Evolutionary conservation across 306 rosid species (phyloP).

Genomic region (Lablab purpureus): DNA sequence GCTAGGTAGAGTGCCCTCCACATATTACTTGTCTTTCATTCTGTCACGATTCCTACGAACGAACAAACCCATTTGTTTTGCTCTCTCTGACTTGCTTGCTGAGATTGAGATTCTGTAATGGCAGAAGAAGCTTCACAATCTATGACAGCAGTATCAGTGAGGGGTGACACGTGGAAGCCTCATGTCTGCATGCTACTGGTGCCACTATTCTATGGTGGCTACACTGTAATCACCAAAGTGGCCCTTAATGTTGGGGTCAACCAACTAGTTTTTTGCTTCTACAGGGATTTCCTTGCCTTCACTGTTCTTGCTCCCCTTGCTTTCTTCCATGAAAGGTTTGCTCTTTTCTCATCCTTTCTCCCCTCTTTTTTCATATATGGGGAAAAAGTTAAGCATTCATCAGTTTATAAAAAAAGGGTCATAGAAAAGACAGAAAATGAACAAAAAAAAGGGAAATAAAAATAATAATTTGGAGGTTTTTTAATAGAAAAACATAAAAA

Average conservation of each 20-base stretch:
- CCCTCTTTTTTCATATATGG: too few species aligned
- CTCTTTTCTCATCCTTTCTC: neutral
- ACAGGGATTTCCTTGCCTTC: constrained; percentile 74
- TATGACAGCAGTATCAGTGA: neutral
- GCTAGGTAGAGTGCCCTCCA: too few species aligned
- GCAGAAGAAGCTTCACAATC: neutral
- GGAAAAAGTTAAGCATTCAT: too few species aligned
- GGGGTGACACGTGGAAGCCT: constrained; percentile 63
- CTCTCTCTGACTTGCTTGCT: too few species aligned
- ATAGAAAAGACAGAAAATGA: too few species aligned
- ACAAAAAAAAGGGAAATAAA: too few species aligned
- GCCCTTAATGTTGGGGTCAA: constrained; percentile 91
- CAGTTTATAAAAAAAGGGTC: too few species aligned
- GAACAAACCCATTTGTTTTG: too few species aligned
- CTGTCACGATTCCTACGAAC: too few species aligned
- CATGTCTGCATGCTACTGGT: constrained; percentile 73
- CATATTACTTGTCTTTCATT: too few species aligned
- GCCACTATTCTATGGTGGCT: constrained; percentile 78
- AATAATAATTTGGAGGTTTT: too few species aligned
- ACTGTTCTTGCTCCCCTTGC: constrained; percentile 73
- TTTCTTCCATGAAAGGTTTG: constrained; percentile 70
- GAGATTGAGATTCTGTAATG: neutral
- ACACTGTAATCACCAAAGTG: constrained; percentile 86
- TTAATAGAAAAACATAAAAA: too few species aligned
- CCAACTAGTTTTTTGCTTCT: constrained; percentile 85